These are phyloP conservation scores for Calonectria ilicicola DNA, from an alignment of 2,329 filamentous ascomycete species.

Conservation along the genomic window DNA sequence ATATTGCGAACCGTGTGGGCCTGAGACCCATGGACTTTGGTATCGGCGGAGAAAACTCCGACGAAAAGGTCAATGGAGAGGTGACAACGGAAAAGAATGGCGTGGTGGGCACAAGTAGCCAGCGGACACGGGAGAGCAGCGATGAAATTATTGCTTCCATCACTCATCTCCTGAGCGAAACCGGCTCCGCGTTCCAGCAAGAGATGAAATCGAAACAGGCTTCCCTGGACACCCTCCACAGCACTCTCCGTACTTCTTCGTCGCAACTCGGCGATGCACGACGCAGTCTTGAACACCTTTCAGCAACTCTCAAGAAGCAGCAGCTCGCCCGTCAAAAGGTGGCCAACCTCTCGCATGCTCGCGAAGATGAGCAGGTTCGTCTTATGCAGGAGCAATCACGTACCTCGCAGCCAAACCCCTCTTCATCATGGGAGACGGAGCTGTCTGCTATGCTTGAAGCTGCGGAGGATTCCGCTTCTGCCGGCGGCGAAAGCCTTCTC, in stretches of 20 bases:
- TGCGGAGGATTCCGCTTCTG: constrained; percentile 51
- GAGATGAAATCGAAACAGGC: constrained; percentile 88
- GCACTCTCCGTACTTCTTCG: constrained; percentile 83
- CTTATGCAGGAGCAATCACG: constrained; percentile 56
- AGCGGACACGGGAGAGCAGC: constrained; percentile 77
- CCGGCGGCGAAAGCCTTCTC: constrained; percentile 56
- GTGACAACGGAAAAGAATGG: constrained; percentile 57
- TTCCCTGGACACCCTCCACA: constrained; percentile 84
- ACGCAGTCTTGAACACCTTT: constrained; percentile 77
- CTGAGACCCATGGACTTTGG: constrained; percentile 94
- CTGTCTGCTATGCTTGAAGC: constrained; percentile 60
- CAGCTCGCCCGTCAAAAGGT: constrained; percentile 78
- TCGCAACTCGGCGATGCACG: constrained; percentile 82
- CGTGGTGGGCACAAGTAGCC: constrained; percentile 56
- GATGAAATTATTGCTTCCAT: constrained; percentile 86
- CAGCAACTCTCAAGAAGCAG: constrained; percentile 73
- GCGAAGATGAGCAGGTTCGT: constrained; percentile 74
- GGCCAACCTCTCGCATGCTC: constrained; percentile 80
- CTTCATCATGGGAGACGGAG: constrained; percentile 66
- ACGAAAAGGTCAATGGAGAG: constrained; percentile 59
- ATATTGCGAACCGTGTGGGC: constrained; percentile 90
- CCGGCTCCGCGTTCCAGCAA: constrained; percentile 81
- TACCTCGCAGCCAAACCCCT: constrained; percentile 58
- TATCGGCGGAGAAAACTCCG: constrained; percentile 76
- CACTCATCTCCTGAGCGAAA: constrained; percentile 83